Evolutionary conservation across 164 flowering plant species (phyloP), one percentile per base, ranked within the genome.

Genomic region (Magnolia sinica): DNA sequence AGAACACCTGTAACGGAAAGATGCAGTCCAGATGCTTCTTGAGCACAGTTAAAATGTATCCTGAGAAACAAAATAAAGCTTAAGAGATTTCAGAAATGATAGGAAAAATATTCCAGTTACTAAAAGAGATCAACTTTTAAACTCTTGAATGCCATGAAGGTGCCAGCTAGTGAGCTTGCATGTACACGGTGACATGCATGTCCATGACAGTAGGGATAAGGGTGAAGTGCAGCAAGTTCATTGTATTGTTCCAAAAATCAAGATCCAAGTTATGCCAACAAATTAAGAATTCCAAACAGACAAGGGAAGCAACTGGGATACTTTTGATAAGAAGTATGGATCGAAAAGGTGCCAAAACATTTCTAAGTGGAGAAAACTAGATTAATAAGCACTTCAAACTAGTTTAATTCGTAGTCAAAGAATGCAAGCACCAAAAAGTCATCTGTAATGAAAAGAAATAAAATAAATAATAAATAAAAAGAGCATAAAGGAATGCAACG

Each of bases 1-100:
- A 91, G 92, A 77, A 83, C 86, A 27, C 98, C 99, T 76, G 91
- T 91, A 45, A 94, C 79, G 81, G 91, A 87, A 68, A 94, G 86
- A 71, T 90, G 82, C 71, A 92, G 82, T 58, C 92, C 91, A 65
- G 89, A 87, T 59, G 87, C 82, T 52, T 74, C 85, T 81, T 89
- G 93, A 27, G 97, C 97, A 64, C 79, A 84, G 20, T 85, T 84
- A 76, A 92, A 84, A 80, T 89, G 83, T 45, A 37, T 72, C 84
- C 96, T 91, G 85, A 68, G 20, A 55, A 71, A 50, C 68, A 51
- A 80, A 50, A 75, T 52, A 16, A 2, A 78, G n/a, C 18, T 58
- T 58, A 13, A 23, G 6, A 74, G 59, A 50, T 22, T 50, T 6
- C 7, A 63, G 19, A 74, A 64, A 63, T 37, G 45, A 52, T 20